Evolutionary conservation across 2,329 filamentous ascomycete species (phyloP), one percentile per base, ranked within the genome.

Genomic region (Didymella segeticola): DNA sequence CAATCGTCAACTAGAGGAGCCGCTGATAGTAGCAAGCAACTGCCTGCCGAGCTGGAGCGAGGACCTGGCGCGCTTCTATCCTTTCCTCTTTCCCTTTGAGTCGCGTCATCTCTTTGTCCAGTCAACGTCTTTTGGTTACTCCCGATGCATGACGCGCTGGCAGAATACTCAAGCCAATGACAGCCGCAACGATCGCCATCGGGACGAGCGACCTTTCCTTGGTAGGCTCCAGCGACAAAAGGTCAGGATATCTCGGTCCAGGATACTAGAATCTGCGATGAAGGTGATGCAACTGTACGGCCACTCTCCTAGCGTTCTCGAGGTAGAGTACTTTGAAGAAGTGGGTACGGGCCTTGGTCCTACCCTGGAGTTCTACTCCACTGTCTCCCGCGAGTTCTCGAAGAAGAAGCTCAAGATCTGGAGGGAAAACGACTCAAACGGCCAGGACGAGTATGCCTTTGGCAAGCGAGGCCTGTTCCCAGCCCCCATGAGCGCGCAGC

Each of bases 201-300:
- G 91, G 41, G 93, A 98, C 63, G 93, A 98, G 58, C 85, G 93
- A 11, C 92, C 93, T 2, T 96, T 96, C 82, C 80, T 98, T 2
- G 95, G 95, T 12, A 86, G 93, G 34, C 83, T 97, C 1, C 95
- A 98, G 73, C 87, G 95, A 51, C 95, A 99, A 70, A 99, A 99
- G 75, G 93, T 99, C n/a, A 89, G 95, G 37, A 98, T 99, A 56
- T 96, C 93, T 5, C 86, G 95, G 36, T 86, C 86, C n/a, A 92
- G 96, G 67, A 97, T 99, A 38, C 82, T 99, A 7, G 95, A 99
- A 72, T 98, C 95, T 12, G 95, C 95, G 0, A 82, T 98, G 73
- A 99, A 99, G 76, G 95, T 99, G 25, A 98, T 99, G 93, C 93
- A 99, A 66, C 84, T 98, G 2, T 99, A 99, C 67, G 95, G 95